Conservation (phyloP, 352 stramenopile species). For the Globisporangium perplexum region DNA sequence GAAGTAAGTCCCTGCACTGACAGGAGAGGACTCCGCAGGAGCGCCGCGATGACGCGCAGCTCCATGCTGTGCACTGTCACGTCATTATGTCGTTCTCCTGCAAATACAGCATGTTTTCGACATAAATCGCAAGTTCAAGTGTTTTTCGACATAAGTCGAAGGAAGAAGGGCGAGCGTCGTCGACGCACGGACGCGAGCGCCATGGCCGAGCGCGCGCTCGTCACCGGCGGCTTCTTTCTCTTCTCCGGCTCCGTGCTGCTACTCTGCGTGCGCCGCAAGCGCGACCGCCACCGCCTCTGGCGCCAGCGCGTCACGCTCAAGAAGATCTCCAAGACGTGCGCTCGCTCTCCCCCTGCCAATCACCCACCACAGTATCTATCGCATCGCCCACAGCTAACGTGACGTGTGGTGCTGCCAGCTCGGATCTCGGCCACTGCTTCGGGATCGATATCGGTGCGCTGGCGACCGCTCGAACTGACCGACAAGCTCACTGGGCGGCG, state of each 20-base stretch:
- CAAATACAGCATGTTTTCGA: too few species aligned
- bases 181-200: too few species aligned
- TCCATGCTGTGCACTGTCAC: too few species aligned
- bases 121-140: too few species aligned
- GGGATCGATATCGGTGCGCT: constrained; percentile 71
- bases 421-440: constrained; percentile 80
- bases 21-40: too few species aligned
- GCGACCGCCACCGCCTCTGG: constrained; percentile 60
- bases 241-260: constrained; percentile 62
- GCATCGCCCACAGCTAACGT: neutral
- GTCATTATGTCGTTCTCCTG: too few species aligned
- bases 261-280: constrained; percentile 62
- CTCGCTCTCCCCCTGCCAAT: neutral
- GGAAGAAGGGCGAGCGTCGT: too few species aligned
- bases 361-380: too few species aligned
- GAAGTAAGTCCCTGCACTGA: too few species aligned
- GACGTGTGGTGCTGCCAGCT: constrained; percentile 25
- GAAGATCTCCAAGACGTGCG: constrained; percentile 82
- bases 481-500: neutral
- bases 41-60: too few species aligned
- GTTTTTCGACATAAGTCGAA: neutral
- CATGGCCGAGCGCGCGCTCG: constrained; percentile 25
- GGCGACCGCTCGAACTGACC: neutral
- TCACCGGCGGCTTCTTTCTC: constrained; percentile 65
- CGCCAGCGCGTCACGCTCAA: constrained; percentile 75